These are phyloP conservation scores for Penicillium griseofulvum DNA, from an alignment of 2,329 filamentous ascomycete genomes.

Conservation along the genomic window DNA sequence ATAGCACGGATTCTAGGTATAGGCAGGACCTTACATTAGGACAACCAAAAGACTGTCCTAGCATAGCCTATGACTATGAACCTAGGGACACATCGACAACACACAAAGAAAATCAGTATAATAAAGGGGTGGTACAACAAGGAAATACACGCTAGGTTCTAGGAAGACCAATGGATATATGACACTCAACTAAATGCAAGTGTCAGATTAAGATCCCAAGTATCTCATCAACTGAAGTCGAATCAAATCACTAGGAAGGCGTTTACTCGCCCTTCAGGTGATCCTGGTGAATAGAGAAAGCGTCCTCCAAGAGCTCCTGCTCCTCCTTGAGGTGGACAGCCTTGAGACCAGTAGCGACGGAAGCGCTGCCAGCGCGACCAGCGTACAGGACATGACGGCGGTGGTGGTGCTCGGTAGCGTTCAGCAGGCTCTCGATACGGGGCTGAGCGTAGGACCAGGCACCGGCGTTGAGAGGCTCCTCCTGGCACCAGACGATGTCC, in stretches of 20 bases:
- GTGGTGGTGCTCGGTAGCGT: conserved; percentile 87
- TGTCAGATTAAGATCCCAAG: conserved; percentile 6
- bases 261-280: conserved; percentile 64
- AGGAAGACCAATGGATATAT: conserved; percentile 25
- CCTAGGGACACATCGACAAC: conserved; percentile 26
- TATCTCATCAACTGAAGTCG: conserved; percentile 3
- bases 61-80: conserved; percentile 4
- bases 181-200: conserved; percentile 20
- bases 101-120: conserved; percentile 29
- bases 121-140: conserved; percentile 24
- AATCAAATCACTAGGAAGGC: neutral
- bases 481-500: conserved; percentile 95
- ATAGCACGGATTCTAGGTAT: conserved; percentile 28
- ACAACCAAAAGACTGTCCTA: conserved; percentile 12
- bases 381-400: conserved; percentile 96
- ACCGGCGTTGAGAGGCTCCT: conserved; percentile 96
- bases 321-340: conserved; percentile 86
- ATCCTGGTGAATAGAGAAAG: conserved; percentile 62
- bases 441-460: conserved; percentile 98
- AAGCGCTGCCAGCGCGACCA: conserved; percentile 87
- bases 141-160: conserved; percentile 30
- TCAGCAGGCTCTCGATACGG: conserved; percentile 91
- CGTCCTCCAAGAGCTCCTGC: conserved; percentile 70
- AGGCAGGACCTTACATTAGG: conserved; percentile 12
- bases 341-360: conserved; percentile 92